Evolutionary conservation across 192 early-diverging fungal genomes (phyloP).

Genomic region (Backusella tuberculispora): DNA sequence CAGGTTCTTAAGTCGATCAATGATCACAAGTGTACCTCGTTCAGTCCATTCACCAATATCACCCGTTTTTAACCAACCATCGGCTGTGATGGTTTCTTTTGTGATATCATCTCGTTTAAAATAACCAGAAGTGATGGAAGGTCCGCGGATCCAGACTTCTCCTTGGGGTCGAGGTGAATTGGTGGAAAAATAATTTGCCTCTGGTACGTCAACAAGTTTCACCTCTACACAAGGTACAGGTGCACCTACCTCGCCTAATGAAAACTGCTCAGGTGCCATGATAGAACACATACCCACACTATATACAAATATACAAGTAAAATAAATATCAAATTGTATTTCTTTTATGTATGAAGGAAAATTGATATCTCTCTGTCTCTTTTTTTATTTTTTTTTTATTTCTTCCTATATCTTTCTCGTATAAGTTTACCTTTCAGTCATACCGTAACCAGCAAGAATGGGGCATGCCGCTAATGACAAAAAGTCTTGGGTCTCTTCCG

Average conservation of each 20-base stretch:
- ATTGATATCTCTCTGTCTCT: neutral
- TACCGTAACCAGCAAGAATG: constrained; percentile 87
- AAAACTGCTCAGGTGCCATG: constrained; percentile 63
- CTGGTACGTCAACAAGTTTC: constrained; percentile 75
- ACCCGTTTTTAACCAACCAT: constrained; percentile 89
- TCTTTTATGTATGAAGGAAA: neutral
- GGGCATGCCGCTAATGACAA: constrained; percentile 74
- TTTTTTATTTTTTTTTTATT: neutral
- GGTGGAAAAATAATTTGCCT: constrained; percentile 63
- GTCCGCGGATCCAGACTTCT: constrained; percentile 86
- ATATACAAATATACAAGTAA: neutral
- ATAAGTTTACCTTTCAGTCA: constrained; percentile 36
- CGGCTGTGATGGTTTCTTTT: constrained; percentile 64
- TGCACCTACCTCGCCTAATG: constrained; percentile 70
- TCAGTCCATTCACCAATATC: constrained; percentile 87
- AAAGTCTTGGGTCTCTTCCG: constrained; percentile 84
- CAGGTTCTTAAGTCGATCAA: constrained; percentile 94
- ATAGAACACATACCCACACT: constrained; percentile 61
- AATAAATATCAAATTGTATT: neutral
- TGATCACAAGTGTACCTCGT: constrained; percentile 78
- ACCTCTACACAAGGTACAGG: constrained; percentile 78
- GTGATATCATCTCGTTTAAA: constrained; percentile 73
- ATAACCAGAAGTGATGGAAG: constrained; percentile 79
- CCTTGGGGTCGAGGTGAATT: constrained; percentile 68
- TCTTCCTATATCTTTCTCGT: neutral